Evolutionary conservation across 352 stramenopile genomes (phyloP).

Genomic region (Elongisporangium anandrum): DNA sequence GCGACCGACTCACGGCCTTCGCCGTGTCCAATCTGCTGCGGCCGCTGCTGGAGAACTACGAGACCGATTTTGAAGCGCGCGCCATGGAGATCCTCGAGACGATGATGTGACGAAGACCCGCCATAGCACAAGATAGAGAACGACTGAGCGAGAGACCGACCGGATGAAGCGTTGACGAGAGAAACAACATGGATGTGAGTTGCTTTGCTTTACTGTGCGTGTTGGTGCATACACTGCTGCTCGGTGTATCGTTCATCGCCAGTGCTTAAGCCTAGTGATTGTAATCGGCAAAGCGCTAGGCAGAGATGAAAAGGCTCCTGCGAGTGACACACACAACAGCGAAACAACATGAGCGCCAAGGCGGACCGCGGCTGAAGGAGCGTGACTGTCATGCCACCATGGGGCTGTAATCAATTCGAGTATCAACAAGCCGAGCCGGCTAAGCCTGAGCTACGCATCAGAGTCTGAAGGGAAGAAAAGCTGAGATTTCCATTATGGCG

Average conservation of each 20-base stretch:
- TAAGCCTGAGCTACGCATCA: too few relatives aligned
- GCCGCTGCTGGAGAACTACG: slow-evolving; percentile 55
- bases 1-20: slow-evolving; percentile 51
- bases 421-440: too few relatives aligned
- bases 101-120: slow-evolving; percentile 11
- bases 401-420: too few relatives aligned
- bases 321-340: too few relatives aligned
- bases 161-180: not conserved
- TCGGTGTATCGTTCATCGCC: too few relatives aligned
- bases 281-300: too few relatives aligned
- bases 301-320: too few relatives aligned
- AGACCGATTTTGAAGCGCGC: slow-evolving; percentile 46
- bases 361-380: too few relatives aligned
- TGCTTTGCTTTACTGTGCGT: not conserved
- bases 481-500: not conserved
- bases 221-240: not conserved
- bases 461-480: too few relatives aligned
- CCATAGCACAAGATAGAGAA: not conserved
- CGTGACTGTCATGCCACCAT: too few relatives aligned
- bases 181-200: not conserved
- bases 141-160: not conserved
- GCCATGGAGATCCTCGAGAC: slow-evolving; percentile 46
- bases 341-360: too few relatives aligned
- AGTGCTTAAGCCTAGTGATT: too few relatives aligned
- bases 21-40: slow-evolving; percentile 45